Evolutionary conservation across 495 filamentous ascomycete genomes (phyloP).

Genomic region (Aspergillus leporis): DNA sequence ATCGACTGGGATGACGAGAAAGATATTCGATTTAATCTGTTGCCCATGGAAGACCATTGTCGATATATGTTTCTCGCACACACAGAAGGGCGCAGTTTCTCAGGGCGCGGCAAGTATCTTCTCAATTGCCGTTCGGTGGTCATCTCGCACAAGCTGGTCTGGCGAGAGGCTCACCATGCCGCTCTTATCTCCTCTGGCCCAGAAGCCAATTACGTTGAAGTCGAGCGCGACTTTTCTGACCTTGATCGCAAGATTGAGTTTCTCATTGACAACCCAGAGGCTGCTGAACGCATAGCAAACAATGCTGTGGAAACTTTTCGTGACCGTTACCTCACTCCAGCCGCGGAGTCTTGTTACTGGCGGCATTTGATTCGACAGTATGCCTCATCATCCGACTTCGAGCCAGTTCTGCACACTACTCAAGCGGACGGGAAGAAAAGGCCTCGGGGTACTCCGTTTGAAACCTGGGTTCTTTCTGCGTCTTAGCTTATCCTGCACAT

Average conservation of each 20-base stretch:
- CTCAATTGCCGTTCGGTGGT: conserved; percentile 61
- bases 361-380: conserved; percentile 51
- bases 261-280: conserved; percentile 47
- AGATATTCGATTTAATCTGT: conserved; percentile 36
- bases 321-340: conserved; percentile 60
- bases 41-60: conserved; percentile 59
- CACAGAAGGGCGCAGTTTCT: conserved; percentile 58
- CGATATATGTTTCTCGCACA: conserved; percentile 60
- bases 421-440: conserved; percentile 28
- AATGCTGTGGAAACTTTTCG: conserved; percentile 56
- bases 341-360: conserved; percentile 64
- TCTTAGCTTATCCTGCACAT: neutral
- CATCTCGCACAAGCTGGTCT: conserved; percentile 44
- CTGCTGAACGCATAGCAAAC: conserved; percentile 56
- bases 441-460: conserved; percentile 38
- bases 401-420: conserved; percentile 35
- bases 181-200: conserved; percentile 46
- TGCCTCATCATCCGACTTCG: conserved; percentile 44
- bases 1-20: conserved; percentile 49
- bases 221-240: conserved; percentile 55
- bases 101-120: conserved; percentile 59
- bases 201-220: conserved; percentile 61
- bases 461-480: conserved; percentile 37
- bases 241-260: conserved; percentile 52
- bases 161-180: conserved; percentile 43